Evolutionary conservation across 495 filamentous ascomycete genomes (phyloP).

Genomic region (Mytilinidion resinicola): DNA sequence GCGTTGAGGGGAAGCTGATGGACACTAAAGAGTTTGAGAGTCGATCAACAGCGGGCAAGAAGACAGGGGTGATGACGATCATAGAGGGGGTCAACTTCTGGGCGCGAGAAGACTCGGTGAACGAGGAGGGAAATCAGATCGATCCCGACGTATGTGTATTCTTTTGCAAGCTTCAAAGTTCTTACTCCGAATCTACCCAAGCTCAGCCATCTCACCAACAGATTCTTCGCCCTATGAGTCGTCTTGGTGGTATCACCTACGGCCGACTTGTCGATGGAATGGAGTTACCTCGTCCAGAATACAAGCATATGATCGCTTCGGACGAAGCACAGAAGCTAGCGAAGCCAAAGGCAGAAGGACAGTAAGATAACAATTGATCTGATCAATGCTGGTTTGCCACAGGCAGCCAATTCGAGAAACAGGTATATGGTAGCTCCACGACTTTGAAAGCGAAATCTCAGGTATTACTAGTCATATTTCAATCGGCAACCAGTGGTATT

Average conservation of each 20-base stretch:
- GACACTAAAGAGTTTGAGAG: slow-evolving; percentile 72
- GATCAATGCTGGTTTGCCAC: too few species aligned
- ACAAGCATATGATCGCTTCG: slow-evolving; percentile 43
- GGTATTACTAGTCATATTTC: too few species aligned
- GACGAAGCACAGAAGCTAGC: slow-evolving; percentile 41
- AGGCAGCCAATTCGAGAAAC: too few species aligned
- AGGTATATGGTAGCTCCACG: too few species aligned
- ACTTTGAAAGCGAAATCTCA: too few species aligned
- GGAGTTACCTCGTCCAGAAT: slow-evolving; percentile 74
- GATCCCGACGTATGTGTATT: slow-evolving; percentile 48
- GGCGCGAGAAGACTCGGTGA: slow-evolving; percentile 82
- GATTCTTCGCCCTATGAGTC: slow-evolving; percentile 62
- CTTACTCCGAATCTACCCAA: too few species aligned
- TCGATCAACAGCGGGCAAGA: slow-evolving; percentile 58
- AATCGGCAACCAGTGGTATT: too few species aligned
- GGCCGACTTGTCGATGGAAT: slow-evolving; percentile 60
- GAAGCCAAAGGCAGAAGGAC: slow-evolving; percentile 26
- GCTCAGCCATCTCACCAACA: neutral
- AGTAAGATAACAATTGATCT: neutral
- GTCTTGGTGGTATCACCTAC: slow-evolving; percentile 82
- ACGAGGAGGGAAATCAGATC: slow-evolving; percentile 64
- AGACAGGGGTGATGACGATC: slow-evolving; percentile 64
- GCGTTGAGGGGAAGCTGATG: slow-evolving; percentile 72
- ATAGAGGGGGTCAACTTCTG: slow-evolving; percentile 85
- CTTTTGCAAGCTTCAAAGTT: neutral